Percentiles rank a stretch among this genome's conserved stretches.
phyloP scores from a whole-genome alignment of 805 yeast species.

The Candida insectorum region DNA sequence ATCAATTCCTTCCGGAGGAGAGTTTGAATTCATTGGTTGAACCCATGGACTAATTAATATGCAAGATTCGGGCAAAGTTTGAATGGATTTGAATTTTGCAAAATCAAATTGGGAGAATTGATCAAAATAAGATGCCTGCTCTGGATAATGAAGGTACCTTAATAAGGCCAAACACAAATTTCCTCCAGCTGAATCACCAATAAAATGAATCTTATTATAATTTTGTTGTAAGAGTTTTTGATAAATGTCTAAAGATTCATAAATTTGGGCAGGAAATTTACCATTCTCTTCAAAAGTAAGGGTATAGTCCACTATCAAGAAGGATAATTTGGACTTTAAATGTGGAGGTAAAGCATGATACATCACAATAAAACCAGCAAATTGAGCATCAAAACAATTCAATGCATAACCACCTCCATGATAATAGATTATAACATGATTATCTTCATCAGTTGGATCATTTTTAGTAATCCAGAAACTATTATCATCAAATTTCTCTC shows the following conservation, averaged over 20 bases:
- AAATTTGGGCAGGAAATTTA: slow-evolving; percentile 29
- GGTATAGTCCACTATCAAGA: slow-evolving; percentile 29
- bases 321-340: slow-evolving; percentile 17
- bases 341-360: slow-evolving; percentile 22
- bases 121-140: slow-evolving; percentile 24
- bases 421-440: slow-evolving; percentile 21
- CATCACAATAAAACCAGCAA: slow-evolving; percentile 25
- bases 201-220: slow-evolving; percentile 24
- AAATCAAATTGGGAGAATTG: slow-evolving; percentile 23
- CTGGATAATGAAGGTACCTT: slow-evolving; percentile 28
- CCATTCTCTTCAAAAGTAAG: slow-evolving; percentile 27
- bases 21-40: slow-evolving; percentile 24
- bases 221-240: slow-evolving; percentile 18
- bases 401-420: slow-evolving; percentile 39
- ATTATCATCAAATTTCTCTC: slow-evolving; percentile 20
- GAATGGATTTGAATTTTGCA: slow-evolving; percentile 2
- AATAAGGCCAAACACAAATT: slow-evolving; percentile 23
- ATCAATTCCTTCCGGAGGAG: slow-evolving; percentile 16
- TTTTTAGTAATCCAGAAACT: slow-evolving; percentile 34
- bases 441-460: slow-evolving; percentile 11
- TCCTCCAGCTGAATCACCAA: slow-evolving; percentile 46
- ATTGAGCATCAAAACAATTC: slow-evolving; percentile 27
- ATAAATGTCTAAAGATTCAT: slow-evolving; percentile 28
- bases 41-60: slow-evolving; percentile 35
- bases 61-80: slow-evolving; percentile 25